Evolutionary conservation across 2,329 filamentous ascomycete species (phyloP).

Genomic region (Phaeophleospora eucalypticola): DNA sequence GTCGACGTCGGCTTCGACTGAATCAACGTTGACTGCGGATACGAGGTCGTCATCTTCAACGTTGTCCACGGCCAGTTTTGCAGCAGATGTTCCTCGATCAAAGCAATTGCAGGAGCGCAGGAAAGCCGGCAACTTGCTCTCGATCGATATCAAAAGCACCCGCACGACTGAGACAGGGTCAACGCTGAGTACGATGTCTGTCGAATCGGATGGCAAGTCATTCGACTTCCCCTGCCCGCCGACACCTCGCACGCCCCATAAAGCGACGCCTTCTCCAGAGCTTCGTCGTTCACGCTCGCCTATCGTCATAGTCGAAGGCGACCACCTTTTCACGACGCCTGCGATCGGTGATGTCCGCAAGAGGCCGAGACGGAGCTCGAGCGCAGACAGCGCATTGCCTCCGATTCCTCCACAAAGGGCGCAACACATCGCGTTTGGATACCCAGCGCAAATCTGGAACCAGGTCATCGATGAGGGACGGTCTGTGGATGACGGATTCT

Average conservation of each 20-base stretch:
- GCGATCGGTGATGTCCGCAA: neutral
- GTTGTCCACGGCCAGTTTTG: neutral
- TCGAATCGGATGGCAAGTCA: neutral
- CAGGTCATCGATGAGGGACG: neutral
- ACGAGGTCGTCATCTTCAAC: neutral
- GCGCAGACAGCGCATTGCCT: neutral
- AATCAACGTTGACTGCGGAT: no score
- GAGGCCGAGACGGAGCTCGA: neutral
- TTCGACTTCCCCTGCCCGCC: neutral
- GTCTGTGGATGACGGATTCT: neutral
- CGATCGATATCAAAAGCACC: neutral
- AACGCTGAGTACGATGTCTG: neutral
- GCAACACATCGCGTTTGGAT: neutral
- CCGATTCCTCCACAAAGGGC: neutral
- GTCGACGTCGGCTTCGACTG: neutral
- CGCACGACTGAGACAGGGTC: neutral
- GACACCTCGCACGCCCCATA: neutral
- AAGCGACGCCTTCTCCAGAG: neutral
- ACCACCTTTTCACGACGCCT: neutral
- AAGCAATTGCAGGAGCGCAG: neutral
- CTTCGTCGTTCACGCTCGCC: neutral
- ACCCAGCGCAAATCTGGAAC: neutral
- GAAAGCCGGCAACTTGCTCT: neutral
- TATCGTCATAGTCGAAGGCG: neutral
- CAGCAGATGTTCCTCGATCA: neutral